Evolutionary conservation across 1,284 basidiomycete species (phyloP), one percentile per base, ranked within the genome.

Genomic region (Rugosomyces carneus): DNA sequence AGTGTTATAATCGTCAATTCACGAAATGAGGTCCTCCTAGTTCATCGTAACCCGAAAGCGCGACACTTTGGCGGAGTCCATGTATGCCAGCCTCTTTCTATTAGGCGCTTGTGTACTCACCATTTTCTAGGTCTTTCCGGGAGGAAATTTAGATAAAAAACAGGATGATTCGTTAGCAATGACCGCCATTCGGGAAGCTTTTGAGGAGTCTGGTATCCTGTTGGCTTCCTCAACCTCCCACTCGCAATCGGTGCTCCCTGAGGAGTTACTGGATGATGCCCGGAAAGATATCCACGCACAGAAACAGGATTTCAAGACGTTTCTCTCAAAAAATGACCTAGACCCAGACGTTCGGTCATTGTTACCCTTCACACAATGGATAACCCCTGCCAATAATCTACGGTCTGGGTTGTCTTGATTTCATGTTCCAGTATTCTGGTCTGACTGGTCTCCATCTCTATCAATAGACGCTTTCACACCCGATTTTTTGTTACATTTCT

Each of bases 111-210:
- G 7, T 15, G 20, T 36, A 41, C 19, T 43, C 23, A n/a, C 4
- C 15, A 18, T 3, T 15, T 16, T 10, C 13, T 11, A 85, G 83
- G 84, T 85, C 19, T 87, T 86, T 57, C 84, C 84, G 13, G 84
- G 84, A 18, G 84, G 84, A 8, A 84, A 84, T 57, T 72, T 69
- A 42, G 83, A 85, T 61, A 52, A 66, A 38, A 62, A 64, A 41
- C 81, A 85, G 53, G 83, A 85, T 54, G 57, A 58, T 7, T 76
- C 74, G 8, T 60, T 81, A 13, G 61, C 63, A 21, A 70, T 80
- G 49, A 85, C 82, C 4, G 84, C 81, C 1, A 78, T 85, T 37
- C 70, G 84, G 13, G 83, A 87, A 60, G 80, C 82, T 0, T 86
- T 87, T 47, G 84, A 87, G 58, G 84, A 87, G 57, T 73, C 81